These are phyloP conservation scores for Monosporozyma siamensis DNA, from an alignment of 805 yeast species.

Conservation along the genomic window DNA sequence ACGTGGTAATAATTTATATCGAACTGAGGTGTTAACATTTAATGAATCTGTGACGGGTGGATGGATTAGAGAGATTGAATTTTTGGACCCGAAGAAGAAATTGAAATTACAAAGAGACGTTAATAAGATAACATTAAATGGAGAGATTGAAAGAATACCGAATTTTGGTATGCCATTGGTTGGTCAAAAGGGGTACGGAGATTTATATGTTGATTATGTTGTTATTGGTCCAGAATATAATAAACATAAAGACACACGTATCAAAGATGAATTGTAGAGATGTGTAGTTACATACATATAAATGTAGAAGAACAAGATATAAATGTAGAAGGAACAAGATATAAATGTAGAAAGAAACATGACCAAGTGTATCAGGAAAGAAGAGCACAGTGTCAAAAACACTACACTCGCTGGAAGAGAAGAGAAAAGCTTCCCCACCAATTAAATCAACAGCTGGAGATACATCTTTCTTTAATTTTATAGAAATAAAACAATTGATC, in stretches of 20 bases:
- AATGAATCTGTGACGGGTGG: slow-evolving; percentile 71
- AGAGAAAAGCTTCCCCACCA: slow-evolving; percentile 27
- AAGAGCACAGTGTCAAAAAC: too few species aligned
- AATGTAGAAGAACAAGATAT: slow-evolving; percentile 5
- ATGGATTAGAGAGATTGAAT: slow-evolving; percentile 63
- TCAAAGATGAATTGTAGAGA: slow-evolving; percentile 20
- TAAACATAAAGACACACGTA: slow-evolving; percentile 2
- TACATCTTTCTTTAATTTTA: slow-evolving; percentile 26
- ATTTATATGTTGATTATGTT: slow-evolving; percentile 41
- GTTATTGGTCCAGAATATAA: slow-evolving; percentile 36
- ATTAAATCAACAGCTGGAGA: slow-evolving; percentile 31
- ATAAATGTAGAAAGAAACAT: slow-evolving; percentile 28
- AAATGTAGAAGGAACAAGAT: too few species aligned
- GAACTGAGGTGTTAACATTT: slow-evolving; percentile 69
- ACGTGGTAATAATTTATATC: slow-evolving; percentile 58
- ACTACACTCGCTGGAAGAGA: too few species aligned
- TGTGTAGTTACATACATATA: background rate
- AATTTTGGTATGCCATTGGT: slow-evolving; percentile 79
- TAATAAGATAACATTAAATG: slow-evolving; percentile 49
- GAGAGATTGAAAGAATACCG: slow-evolving; percentile 60
- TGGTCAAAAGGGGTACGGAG: slow-evolving; percentile 36
- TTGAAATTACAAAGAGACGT: slow-evolving; percentile 38
- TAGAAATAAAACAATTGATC: too few species aligned
- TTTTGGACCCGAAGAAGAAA: slow-evolving; percentile 52
- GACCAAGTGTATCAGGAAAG: slow-evolving; percentile 33